These are phyloP conservation scores for Colletotrichum eremochloae DNA, from an alignment of 2,329 filamentous ascomycete species.

Conservation along the genomic window DNA sequence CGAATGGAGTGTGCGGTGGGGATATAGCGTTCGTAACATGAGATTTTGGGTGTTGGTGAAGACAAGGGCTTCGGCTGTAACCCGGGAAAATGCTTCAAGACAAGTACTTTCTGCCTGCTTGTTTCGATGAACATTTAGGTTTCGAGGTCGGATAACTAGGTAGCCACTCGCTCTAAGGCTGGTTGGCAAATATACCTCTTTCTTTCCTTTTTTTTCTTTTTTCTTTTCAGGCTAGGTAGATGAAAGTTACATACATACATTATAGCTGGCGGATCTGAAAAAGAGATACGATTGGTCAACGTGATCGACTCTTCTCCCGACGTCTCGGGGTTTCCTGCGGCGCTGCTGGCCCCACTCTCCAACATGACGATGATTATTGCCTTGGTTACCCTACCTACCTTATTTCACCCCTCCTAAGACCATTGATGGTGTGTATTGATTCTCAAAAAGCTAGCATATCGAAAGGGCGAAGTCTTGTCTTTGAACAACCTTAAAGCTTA, in stretches of 20 bases:
- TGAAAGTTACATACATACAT: background rate
- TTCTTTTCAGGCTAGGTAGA: background rate
- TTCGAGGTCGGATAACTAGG: background rate
- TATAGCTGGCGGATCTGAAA: background rate
- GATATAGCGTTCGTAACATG: conserved; percentile 3
- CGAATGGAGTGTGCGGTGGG: background rate
- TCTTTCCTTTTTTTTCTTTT: no score
- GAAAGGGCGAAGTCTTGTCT: background rate
- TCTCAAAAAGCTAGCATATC: background rate
- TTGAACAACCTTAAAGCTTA: background rate
- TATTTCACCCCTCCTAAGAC: background rate
- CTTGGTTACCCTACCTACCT: background rate
- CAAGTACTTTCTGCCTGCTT: background rate
- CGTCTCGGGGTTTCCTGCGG: conserved; percentile 27
- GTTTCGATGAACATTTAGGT: background rate
- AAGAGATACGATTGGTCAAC: conserved; percentile 1
- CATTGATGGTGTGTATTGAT: background rate
- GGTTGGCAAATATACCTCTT: background rate
- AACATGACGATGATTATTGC: conserved; percentile 14
- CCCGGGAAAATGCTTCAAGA: background rate
- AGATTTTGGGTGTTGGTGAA: background rate
- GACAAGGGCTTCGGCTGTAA: background rate
- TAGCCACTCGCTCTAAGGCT: background rate
- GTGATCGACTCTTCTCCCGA: conserved; percentile 26
- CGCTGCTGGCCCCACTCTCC: conserved; percentile 12